Conservation (phyloP, 2,329 filamentous ascomycete genomes). For the Botrytis elliptica region DNA sequence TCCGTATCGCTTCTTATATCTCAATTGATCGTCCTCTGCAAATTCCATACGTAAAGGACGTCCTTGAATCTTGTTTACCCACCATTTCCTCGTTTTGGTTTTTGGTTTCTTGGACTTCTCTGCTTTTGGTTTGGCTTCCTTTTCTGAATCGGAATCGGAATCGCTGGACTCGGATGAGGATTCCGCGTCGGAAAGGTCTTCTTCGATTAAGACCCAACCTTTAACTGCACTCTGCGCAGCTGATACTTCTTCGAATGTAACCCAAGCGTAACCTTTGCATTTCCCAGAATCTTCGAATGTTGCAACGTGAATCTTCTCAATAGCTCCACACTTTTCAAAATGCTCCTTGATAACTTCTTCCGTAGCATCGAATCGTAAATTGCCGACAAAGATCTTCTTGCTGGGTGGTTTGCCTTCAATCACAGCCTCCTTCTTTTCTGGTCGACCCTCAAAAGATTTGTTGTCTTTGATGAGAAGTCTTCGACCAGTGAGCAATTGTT, state of each 20-base stretch:
- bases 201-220: slow-evolving; percentile 73
- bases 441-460: slow-evolving; percentile 86
- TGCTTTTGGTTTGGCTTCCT: slow-evolving; percentile 28
- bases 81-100: slow-evolving; percentile 69
- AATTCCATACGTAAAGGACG: slow-evolving; percentile 84
- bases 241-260: slow-evolving; percentile 80
- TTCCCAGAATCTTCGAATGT: slow-evolving; percentile 97
- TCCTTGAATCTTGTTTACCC: slow-evolving; percentile 80
- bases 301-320: slow-evolving; percentile 82
- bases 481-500: slow-evolving; percentile 73
- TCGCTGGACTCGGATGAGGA: slow-evolving; percentile 32
- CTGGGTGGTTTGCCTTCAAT: slow-evolving; percentile 62
- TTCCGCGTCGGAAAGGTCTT: slow-evolving; percentile 44
- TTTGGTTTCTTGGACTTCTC: slow-evolving; percentile 54
- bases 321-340: slow-evolving; percentile 80
- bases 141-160: slow-evolving; percentile 44
- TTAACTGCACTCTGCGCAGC: slow-evolving; percentile 74
- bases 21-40: slow-evolving; percentile 82
- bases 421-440: slow-evolving; percentile 54
- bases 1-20: slow-evolving; percentile 93
- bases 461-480: slow-evolving; percentile 91
- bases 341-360: slow-evolving; percentile 78
- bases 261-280: slow-evolving; percentile 96
- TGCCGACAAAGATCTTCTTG: slow-evolving; percentile 85
- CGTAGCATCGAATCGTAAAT: slow-evolving; percentile 78